These are phyloP conservation scores for Ophiostoma triangulosporum DNA, from an alignment of 2,329 filamentous ascomycete species.

Conservation along the genomic window DNA sequence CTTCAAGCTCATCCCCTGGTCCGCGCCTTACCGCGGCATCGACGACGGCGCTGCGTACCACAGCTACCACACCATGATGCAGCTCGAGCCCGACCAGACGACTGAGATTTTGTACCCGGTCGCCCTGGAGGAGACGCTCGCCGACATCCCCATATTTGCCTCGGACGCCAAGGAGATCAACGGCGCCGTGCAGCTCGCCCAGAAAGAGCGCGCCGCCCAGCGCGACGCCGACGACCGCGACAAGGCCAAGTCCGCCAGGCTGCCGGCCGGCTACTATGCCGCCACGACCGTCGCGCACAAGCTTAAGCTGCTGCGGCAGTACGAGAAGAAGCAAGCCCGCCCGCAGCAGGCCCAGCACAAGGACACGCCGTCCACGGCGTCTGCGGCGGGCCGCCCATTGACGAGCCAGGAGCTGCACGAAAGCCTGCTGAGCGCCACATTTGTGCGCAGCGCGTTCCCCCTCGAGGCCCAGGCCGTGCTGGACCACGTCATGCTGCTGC, in stretches of 20 bases:
- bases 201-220: slow-evolving; percentile 20
- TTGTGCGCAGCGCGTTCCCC: slow-evolving; percentile 33
- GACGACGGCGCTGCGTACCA: slow-evolving; percentile 27
- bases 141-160: slow-evolving; percentile 44
- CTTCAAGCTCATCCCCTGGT: slow-evolving; percentile 48
- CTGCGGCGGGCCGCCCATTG: slow-evolving; percentile 9
- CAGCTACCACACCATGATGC: slow-evolving; percentile 38
- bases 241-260: slow-evolving; percentile 19
- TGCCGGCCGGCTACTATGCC: slow-evolving; percentile 29
- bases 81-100: slow-evolving; percentile 42
- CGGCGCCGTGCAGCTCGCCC: slow-evolving; percentile 27
- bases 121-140: slow-evolving; percentile 38
- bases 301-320: slow-evolving; percentile 31
- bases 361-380: slow-evolving; percentile 6
- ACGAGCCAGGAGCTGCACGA: slow-evolving; percentile 42
- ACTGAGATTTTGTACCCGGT: slow-evolving; percentile 40
- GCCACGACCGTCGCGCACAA: slow-evolving; percentile 34
- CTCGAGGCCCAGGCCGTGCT: slow-evolving; percentile 37
- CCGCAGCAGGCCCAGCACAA: slow-evolving; percentile 5
- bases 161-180: slow-evolving; percentile 31
- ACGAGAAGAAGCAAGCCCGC: slow-evolving; percentile 16
- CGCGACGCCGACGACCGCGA: slow-evolving; percentile 23
- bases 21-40: slow-evolving; percentile 42
- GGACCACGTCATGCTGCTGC: slow-evolving; percentile 45
- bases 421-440: slow-evolving; percentile 32